Evolutionary conservation across 106 monocot genomes (phyloP).

Genomic region (Iris macrosiphon): DNA sequence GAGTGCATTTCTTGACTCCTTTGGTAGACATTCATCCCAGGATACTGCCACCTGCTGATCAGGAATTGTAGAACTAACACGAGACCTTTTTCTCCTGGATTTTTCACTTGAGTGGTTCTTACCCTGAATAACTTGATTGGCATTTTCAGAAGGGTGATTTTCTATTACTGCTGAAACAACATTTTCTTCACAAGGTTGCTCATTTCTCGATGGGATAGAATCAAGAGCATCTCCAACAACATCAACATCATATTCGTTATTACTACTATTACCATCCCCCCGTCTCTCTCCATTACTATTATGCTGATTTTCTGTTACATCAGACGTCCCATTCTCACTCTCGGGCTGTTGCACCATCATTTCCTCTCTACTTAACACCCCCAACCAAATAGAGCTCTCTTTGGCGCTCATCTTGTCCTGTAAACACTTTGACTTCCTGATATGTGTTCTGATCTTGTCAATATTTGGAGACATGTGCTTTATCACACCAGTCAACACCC

Average conservation of each 20-base stretch:
- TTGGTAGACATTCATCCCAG: slow-evolving; percentile 3
- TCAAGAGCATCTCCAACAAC: slow-evolving; percentile 36
- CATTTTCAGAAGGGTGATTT: slow-evolving; percentile 14
- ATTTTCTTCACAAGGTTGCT: slow-evolving; percentile 9
- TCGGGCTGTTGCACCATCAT: slow-evolving; percentile 15
- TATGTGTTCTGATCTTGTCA: slow-evolving; percentile 69
- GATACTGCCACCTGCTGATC: slow-evolving; percentile 2
- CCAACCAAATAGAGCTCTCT: slow-evolving; percentile 91
- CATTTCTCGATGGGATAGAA: slow-evolving; percentile 38
- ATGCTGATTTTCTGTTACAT: slow-evolving; percentile 41
- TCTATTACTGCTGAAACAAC: slow-evolving; percentile 9
- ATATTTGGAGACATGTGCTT: slow-evolving; percentile 99
- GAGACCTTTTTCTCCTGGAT: slow-evolving; percentile 32
- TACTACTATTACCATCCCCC: slow-evolving; percentile 52
- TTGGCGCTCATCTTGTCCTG: slow-evolving; percentile 99
- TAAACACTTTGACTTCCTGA: slow-evolving; percentile 91
- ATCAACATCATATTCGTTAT: slow-evolving; percentile 51
- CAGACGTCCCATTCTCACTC: slow-evolving; percentile 47
- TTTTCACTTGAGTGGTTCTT: slow-evolving; percentile 17
- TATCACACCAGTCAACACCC: slow-evolving; percentile 81
- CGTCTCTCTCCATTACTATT: slow-evolving; percentile 33
- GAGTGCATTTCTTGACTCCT: slow-evolving; percentile 25
- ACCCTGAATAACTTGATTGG: slow-evolving; percentile 5
- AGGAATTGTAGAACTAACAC: slow-evolving; percentile 9
- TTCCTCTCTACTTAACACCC: slow-evolving; percentile 74